Conservation (phyloP, 139 green algal genomes). For the Edaphochlamys debaryana region DNA sequence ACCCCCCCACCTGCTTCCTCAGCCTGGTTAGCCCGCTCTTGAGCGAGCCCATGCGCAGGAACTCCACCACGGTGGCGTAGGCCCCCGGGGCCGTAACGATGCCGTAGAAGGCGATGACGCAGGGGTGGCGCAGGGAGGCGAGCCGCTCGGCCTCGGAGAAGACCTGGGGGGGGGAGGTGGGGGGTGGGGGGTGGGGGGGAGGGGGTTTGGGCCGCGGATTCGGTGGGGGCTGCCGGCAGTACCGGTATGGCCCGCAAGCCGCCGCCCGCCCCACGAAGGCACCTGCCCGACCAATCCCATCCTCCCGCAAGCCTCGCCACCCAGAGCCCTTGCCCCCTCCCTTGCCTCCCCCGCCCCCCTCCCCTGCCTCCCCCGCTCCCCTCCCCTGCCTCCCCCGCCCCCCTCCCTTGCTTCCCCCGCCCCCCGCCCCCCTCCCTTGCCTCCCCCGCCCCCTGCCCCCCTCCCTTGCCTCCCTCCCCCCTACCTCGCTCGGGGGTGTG, state of each 20-base stretch:
- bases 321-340: background rate
- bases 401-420: background rate
- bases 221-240: too few species aligned
- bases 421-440: background rate
- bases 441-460: background rate
- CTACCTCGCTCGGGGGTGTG: conserved; percentile 45
- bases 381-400: background rate
- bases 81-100: conserved; percentile 47
- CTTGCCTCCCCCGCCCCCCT: too few species aligned
- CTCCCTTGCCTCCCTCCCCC: background rate
- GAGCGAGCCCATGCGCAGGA: conserved; percentile 59
- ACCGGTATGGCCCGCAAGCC: too few species aligned
- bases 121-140: conserved; percentile 74
- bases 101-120: conserved; percentile 75
- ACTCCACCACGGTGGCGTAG: conserved; percentile 71
- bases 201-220: background rate
- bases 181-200: background rate
- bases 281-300: too few species aligned
- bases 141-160: conserved; percentile 72
- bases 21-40: conserved; percentile 46
- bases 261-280: too few species aligned
- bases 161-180: background rate
- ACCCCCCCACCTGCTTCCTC: conserved; percentile 38
- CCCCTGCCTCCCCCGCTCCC: background rate
- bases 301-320: background rate